Evolutionary conservation across 306 rosid species (phyloP).

Genomic region (Quillaja saponaria): DNA sequence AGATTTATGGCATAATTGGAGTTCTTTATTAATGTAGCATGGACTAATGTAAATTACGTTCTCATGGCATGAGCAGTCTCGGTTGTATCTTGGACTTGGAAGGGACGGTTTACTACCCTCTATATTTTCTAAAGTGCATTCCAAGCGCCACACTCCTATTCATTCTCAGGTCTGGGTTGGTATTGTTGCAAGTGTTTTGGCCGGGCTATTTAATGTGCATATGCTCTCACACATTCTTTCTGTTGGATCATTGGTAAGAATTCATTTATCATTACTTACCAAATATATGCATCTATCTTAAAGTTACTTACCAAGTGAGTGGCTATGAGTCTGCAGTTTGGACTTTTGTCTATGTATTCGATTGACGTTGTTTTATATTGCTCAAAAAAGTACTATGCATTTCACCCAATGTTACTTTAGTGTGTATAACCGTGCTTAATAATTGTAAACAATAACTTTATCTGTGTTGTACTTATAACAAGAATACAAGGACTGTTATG

Average conservation of each 20-base stretch:
- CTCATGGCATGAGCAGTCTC: slow-evolving; percentile 72
- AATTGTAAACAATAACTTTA: too few relatives aligned
- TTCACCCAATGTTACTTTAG: background rate
- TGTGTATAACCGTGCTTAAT: too few relatives aligned
- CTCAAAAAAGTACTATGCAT: background rate
- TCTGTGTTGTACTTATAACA: background rate
- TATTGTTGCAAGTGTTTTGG: slow-evolving; percentile 70
- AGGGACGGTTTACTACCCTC: slow-evolving; percentile 93
- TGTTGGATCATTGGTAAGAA: slow-evolving; percentile 91
- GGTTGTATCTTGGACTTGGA: slow-evolving; percentile 96
- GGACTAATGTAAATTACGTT: slow-evolving; percentile 29
- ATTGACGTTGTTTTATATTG: slow-evolving; percentile 3
- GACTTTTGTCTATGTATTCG: background rate
- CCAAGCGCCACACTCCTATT: slow-evolving; percentile 77
- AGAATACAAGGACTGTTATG: background rate
- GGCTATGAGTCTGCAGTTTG: slow-evolving; percentile 4
- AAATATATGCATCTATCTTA: slow-evolving; percentile 7
- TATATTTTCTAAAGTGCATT: slow-evolving; percentile 71
- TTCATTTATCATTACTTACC: slow-evolving; percentile 24
- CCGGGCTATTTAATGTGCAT: slow-evolving; percentile 78
- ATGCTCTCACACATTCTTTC: slow-evolving; percentile 89
- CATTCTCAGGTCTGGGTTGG: slow-evolving; percentile 97
- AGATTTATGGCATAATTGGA: slow-evolving; percentile 32
- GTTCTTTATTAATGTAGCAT: slow-evolving; percentile 31
- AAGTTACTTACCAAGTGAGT: background rate